These are phyloP conservation scores for Avena sativa DNA, from an alignment of 176 grass and related monocot species.

Conservation along the genomic window DNA sequence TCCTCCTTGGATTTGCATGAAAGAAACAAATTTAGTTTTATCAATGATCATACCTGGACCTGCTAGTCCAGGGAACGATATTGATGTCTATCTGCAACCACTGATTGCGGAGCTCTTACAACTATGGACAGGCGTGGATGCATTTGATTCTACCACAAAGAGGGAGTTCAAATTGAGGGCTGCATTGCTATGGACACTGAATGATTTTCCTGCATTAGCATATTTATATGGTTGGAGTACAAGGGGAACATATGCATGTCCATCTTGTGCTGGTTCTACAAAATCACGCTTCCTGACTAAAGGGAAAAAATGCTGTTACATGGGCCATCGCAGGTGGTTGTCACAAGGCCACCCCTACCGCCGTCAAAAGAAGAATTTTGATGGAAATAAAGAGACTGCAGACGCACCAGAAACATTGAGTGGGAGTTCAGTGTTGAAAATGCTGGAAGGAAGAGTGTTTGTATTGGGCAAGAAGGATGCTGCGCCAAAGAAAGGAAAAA, in stretches of 20 bases:
- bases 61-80: neutral
- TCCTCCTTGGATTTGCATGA: constrained; percentile 31
- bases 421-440: constrained; percentile 10
- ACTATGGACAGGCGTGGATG: neutral
- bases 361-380: neutral
- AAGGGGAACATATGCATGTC: no score
- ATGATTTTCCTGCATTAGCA: no score
- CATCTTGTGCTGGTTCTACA: no score
- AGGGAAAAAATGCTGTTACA: no score
- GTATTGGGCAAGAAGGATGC: neutral
- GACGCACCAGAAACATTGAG: neutral
- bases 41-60: constrained; percentile 15
- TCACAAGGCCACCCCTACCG: neutral
- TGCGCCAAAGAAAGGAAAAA: neutral
- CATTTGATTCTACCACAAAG: neutral
- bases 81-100: constrained; percentile 10
- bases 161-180: neutral
- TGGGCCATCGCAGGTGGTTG: no score
- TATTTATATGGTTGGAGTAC: no score
- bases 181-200: no score
- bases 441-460: constrained; percentile 15
- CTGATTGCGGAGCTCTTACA: neutral
- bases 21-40: neutral
- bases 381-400: neutral
- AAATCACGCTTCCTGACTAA: no score